Conservation (phyloP, 176 grass and related monocot genomes). For the Cocos nucifera region DNA sequence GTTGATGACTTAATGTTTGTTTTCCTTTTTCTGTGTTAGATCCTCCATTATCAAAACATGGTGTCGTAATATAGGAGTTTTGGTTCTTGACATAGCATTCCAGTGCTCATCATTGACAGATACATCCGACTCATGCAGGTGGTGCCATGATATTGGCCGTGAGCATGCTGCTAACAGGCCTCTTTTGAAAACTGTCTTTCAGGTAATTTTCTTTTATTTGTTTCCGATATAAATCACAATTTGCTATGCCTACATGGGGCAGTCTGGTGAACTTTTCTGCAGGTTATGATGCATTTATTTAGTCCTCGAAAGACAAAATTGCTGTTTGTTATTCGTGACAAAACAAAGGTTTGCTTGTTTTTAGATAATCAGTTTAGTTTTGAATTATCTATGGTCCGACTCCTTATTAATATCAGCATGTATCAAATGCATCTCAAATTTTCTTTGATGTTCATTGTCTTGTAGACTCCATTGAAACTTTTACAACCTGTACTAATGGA, state of each 20-base stretch:
- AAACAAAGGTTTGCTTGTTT: neutral
- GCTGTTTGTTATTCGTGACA: conserved; percentile 23
- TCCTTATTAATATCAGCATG: neutral
- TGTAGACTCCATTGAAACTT: conserved; percentile 71
- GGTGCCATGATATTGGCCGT: conserved; percentile 20
- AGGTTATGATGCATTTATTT: conserved; percentile 18
- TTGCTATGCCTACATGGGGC: no score
- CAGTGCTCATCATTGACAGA: no score
- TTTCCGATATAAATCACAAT: no score
- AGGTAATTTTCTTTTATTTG: conserved; percentile 7
- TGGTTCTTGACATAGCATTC: no score
- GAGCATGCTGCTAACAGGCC: conserved; percentile 19
- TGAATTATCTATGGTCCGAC: neutral
- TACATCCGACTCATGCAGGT: conserved; percentile 8
- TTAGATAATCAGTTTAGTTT: neutral
- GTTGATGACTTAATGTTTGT: neutral
- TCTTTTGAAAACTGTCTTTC: conserved; percentile 14
- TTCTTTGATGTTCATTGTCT: no score
- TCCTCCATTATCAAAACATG: neutral
- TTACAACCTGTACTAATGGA: conserved; percentile 57
- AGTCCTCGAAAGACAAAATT: conserved; percentile 15
- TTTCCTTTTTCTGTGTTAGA: neutral
- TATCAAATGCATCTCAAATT: no score
- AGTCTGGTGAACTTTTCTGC: neutral
- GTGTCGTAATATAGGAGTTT: no score